A percentile compares a stretch with the other conserved stretches of the same genome.
Conservation (phyloP, 1,284 basidiomycete species). For the Ustilago tritici region DNA sequence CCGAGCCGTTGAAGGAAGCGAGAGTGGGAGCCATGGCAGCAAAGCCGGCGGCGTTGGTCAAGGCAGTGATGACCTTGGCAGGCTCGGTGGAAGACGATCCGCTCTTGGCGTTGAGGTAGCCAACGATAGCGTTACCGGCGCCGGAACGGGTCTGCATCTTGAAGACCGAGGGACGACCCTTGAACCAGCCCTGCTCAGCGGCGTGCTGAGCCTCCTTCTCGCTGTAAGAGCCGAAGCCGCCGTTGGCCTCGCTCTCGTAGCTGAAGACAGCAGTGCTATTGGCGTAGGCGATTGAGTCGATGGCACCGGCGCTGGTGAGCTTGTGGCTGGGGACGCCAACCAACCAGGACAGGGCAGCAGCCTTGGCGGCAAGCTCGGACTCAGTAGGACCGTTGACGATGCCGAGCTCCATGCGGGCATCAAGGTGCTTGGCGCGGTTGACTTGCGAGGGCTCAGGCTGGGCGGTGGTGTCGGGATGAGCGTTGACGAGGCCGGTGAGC, state of each 20-base stretch:
- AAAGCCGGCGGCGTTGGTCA: slow-evolving; percentile 66
- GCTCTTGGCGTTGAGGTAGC: slow-evolving; percentile 60
- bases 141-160: slow-evolving; percentile 74
- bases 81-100: slow-evolving; percentile 45
- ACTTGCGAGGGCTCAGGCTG: slow-evolving; percentile 51
- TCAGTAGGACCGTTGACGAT: slow-evolving; percentile 43
- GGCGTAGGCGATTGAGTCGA: slow-evolving; percentile 65
- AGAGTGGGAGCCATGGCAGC: slow-evolving; percentile 67
- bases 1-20: slow-evolving; percentile 43
- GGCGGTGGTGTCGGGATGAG: slow-evolving; percentile 36
- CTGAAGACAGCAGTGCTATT: slow-evolving; percentile 65
- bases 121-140: slow-evolving; percentile 71
- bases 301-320: slow-evolving; percentile 56
- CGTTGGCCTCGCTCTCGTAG: slow-evolving; percentile 67
- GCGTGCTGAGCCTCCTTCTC: slow-evolving; percentile 58
- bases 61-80: slow-evolving; percentile 60
- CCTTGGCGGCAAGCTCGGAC: slow-evolving; percentile 47
- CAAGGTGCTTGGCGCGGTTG: slow-evolving; percentile 53
- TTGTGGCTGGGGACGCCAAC: slow-evolving; percentile 48
- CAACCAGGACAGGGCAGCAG: slow-evolving; percentile 57
- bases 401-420: slow-evolving; percentile 56
- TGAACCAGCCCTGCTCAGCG: slow-evolving; percentile 42
- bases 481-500: slow-evolving; percentile 52
- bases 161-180: slow-evolving; percentile 60
- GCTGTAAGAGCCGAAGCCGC: slow-evolving; percentile 62